Base-by-base conservation (phyloP, 768 basidiomycete species). In the Tricholomella constricta region DNA sequence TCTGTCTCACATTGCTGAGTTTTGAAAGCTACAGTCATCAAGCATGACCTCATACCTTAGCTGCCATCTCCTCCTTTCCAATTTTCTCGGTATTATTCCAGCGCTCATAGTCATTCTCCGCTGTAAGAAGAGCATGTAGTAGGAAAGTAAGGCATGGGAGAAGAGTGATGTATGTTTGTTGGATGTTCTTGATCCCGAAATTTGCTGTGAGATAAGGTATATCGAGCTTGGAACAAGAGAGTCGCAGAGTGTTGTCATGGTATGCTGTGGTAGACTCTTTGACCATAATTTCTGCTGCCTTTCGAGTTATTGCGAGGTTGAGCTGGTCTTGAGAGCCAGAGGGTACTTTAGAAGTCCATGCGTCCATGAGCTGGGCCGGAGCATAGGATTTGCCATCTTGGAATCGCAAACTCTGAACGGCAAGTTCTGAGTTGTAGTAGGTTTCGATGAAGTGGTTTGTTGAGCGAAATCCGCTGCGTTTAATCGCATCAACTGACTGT, bases 281-380 rank as follows among this genome's bases (percentile, higher is more conserved):
- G 38, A 51, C 40, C 36, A 51, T 42, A 29, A 51, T 32, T 25
- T 51, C 25, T 7, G 49, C 27, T 10, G 49, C 37, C n/a, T 40
- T 42, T 19, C 22, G 19, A 25, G 49, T 27, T n/a, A 51, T 51
- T 22, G 31, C 10, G 15, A 41, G 37, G n/a, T 42, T 26, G 1
- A 51, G 29, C 14, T 51, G 6, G 4, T 40, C 14, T 23, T 43
- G n/a, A 37, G 32, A 36, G 4, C 32, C 45, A 20, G 45, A 20
- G 1, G 45, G 45, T 12, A 46, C 19, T 46, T 32, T 32, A 46
- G 12, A 22, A 46, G 45, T 46, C 45, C 45, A 46, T 34, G 19
- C n/a, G n/a, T n/a, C n/a, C n/a, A n/a, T n/a, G n/a, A 46, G n/a
- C 34, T 35, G 19, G 31, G 45, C 45, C 11, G 45, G 45, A 31